Evolutionary conservation across 345 rosid species (phyloP), one percentile per base, ranked within the genome.

Genomic region (Arabis hirsuta): DNA sequence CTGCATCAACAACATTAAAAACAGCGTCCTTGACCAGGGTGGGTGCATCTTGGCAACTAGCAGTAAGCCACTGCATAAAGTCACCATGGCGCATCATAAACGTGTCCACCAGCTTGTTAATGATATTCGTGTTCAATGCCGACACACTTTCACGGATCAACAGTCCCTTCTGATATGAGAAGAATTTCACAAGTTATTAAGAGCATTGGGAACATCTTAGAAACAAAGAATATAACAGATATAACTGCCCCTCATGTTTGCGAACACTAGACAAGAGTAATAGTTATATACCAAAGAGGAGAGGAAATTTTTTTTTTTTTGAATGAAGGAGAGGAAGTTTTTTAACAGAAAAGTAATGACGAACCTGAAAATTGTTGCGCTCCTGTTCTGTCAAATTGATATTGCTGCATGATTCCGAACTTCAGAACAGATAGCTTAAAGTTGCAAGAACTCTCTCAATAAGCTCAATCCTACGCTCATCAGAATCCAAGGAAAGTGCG

Each of bases 1-100:
- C 56, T 87, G 96, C 90, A 90, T 80, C 77, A 91, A 67, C 76
- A 88, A 48, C 84, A 91, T 71, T 80, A 84, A 79, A 79, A 88
- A 75, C 39, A 95, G 81, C 1, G 88, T 86, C 88, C 84, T 88
- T 29, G 96, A 87, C 50, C 79, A 43, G 67, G 52, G n/a, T n/a
- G n/a, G n/a, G 77, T 67, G 65, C 62, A 76, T 84, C 81, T 44
- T 73, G 67, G 81, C 82, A 82, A 69, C 82, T 87, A 73, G 68
- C 66, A 39, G 67, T 72, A 72, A 95, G 74, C 93, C 90, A 86
- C 13, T 84, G 81, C 65, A 86, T 67, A 47, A 68, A 69, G 34
- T 86, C 87, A 76, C 69, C 76, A 61, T 91, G 90, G 26, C 74
- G 64, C 72, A 31, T 55, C 67, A 77, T 70, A 63, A 91, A 79